Conservation (phyloP, 805 yeast genomes). For the Candida sphagnicola region DNA sequence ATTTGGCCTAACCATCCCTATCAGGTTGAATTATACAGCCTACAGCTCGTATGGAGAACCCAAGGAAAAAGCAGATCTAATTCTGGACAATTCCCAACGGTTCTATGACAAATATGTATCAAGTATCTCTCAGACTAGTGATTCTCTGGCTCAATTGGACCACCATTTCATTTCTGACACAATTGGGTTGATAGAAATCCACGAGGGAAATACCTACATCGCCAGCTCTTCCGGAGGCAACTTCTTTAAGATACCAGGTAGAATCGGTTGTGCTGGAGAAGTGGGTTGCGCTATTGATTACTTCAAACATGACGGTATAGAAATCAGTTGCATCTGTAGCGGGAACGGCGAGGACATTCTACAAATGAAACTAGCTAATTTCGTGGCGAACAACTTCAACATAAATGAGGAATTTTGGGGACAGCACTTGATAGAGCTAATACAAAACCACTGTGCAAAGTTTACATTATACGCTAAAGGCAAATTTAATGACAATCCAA, state of each 20-base stretch:
- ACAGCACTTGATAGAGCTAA: constrained; percentile 13
- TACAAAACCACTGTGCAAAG: constrained; percentile 9
- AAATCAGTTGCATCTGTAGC: constrained; percentile 40
- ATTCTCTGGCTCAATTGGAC: background rate
- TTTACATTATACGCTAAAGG: constrained; percentile 5
- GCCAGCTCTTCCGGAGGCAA: constrained; percentile 55
- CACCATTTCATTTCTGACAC: constrained; percentile 37
- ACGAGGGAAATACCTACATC: constrained; percentile 9
- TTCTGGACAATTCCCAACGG: constrained; percentile 4
- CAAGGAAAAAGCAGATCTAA: background rate
- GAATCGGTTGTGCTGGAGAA: constrained; percentile 54
- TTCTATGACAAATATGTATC: constrained; percentile 5
- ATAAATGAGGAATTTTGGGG: constrained; percentile 16
- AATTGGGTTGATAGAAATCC: constrained; percentile 34
- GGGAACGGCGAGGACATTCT: constrained; percentile 59
- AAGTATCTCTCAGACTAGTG: background rate
- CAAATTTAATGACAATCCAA: constrained; percentile 3
- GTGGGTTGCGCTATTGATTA: constrained; percentile 43
- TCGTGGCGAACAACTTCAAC: constrained; percentile 12
- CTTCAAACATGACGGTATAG: constrained; percentile 12
- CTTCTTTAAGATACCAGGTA: constrained; percentile 43
- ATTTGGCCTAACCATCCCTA: constrained; percentile 34
- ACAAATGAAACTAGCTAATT: constrained; percentile 37
- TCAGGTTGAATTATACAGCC: constrained; percentile 17
- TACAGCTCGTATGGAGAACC: background rate